Evolutionary conservation across 768 basidiomycete genomes (phyloP).

Genomic region (Boletus sensibilis): DNA sequence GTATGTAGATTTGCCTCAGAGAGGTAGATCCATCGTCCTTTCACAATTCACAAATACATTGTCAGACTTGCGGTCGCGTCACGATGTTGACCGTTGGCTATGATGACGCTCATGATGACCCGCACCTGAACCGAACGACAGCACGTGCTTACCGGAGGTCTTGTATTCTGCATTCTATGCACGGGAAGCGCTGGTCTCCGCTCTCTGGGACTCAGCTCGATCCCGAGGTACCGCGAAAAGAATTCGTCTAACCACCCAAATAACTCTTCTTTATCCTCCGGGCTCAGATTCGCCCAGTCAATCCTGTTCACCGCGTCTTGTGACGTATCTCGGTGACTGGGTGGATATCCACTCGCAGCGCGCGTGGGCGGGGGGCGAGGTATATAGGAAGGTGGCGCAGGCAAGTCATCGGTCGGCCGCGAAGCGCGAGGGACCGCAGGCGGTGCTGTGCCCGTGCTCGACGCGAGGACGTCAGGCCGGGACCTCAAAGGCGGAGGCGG

Average conservation of each 20-base stretch:
- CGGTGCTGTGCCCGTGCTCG: constrained; percentile 10
- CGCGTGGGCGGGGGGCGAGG: constrained; percentile 30
- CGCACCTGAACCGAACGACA: background rate
- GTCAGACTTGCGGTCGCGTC: constrained; percentile 20
- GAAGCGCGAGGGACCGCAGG: constrained; percentile 13
- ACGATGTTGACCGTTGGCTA: constrained; percentile 25
- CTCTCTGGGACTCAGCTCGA: constrained; percentile 19
- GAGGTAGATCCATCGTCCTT: constrained; percentile 1
- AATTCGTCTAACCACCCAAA: constrained; percentile 83
- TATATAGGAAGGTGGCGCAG: constrained; percentile 14
- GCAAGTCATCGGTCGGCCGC: constrained; percentile 11
- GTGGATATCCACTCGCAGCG: constrained; percentile 25
- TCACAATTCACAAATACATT: background rate
- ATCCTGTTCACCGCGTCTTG: constrained; percentile 33
- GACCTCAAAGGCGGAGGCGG: constrained; percentile 38
- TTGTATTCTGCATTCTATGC: background rate
- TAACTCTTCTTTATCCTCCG: constrained; percentile 67
- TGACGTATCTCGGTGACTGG: constrained; percentile 7
- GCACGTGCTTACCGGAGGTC: constrained; percentile 21
- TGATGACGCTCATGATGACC: background rate
- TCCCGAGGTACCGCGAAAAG: constrained; percentile 50
- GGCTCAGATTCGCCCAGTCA: constrained; percentile 68
- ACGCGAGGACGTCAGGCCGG: constrained; percentile 9
- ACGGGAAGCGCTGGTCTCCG: background rate
- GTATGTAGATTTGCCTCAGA: constrained; percentile 11